Evolutionary conservation across 169 alveolate genomes (phyloP).

Genomic region (Babesia caballi): DNA sequence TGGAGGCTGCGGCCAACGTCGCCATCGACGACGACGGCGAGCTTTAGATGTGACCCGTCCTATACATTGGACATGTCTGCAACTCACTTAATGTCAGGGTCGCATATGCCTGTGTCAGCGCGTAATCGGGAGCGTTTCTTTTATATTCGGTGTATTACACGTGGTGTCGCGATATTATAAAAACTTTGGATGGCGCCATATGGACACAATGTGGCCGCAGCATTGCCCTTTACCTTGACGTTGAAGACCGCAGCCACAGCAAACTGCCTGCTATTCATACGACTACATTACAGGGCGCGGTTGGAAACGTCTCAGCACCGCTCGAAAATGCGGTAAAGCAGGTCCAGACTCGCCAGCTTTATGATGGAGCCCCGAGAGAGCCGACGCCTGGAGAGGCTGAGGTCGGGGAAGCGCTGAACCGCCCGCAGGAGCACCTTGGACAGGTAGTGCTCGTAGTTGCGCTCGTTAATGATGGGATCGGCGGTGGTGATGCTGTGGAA

Average conservation of each 20-base stretch:
- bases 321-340: slow-evolving; percentile 52
- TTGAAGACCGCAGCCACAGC: too few species aligned
- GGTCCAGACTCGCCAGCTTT: slow-evolving; percentile 43
- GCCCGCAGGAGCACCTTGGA: slow-evolving; percentile 38
- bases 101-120: too few species aligned
- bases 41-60: too few species aligned
- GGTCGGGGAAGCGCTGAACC: slow-evolving; percentile 48
- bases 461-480: slow-evolving; percentile 17
- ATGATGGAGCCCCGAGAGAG: slow-evolving; percentile 35
- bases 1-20: slow-evolving; percentile 87
- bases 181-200: too few species aligned
- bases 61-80: too few species aligned
- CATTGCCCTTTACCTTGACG: too few species aligned
- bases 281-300: not conserved
- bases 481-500: slow-evolving; percentile 1
- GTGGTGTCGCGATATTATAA: too few species aligned
- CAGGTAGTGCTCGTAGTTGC: slow-evolving; percentile 18
- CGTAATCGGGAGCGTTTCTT: too few species aligned
- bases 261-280: too few species aligned
- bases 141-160: too few species aligned
- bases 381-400: slow-evolving; percentile 24
- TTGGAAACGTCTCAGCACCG: slow-evolving; percentile 17
- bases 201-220: too few species aligned
- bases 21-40: slow-evolving; percentile 90
- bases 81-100: too few species aligned